phyloP scores from a whole-genome alignment of 345 rosid species.

The Draba incana region DNA sequence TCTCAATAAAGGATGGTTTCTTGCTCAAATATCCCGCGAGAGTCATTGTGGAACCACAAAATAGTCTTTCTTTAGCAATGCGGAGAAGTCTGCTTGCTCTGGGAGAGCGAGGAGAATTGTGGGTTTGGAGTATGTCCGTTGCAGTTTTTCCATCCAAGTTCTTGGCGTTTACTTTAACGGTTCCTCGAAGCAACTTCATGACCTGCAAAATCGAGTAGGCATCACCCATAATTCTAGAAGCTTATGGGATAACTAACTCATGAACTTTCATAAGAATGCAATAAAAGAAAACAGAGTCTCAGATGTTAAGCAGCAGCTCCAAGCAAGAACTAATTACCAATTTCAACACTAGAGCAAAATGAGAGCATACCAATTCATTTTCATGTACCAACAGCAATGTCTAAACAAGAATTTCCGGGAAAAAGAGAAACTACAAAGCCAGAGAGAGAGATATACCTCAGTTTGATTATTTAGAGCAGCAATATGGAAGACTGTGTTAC shows the following conservation, averaged over 20 bases:
- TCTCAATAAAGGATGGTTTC: slow-evolving; percentile 24
- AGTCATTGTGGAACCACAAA: background rate
- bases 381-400: too few species aligned
- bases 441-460: slow-evolving; percentile 4
- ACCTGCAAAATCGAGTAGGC: slow-evolving; percentile 29
- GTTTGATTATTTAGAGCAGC: slow-evolving; percentile 36
- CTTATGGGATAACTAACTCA: background rate
- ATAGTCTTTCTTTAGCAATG: background rate
- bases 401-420: too few species aligned
- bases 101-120: background rate
- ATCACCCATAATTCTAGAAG: background rate
- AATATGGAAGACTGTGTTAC: slow-evolving; percentile 48
- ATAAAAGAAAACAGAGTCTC: background rate
- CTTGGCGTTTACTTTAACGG: slow-evolving; percentile 31
- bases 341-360: too few species aligned
- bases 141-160: slow-evolving; percentile 40
- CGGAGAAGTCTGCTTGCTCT: background rate
- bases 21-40: slow-evolving; percentile 27
- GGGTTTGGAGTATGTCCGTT: slow-evolving; percentile 32
- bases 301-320: too few species aligned
- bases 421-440: too few species aligned
- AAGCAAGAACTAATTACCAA: too few species aligned
- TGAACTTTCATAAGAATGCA: slow-evolving; percentile 1
- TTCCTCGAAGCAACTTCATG: slow-evolving; percentile 24
- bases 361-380: too few species aligned